Evolutionary conservation across 306 rosid genomes (phyloP), one percentile per base, ranked within the genome.

Genomic region (Dalbergia cochinchinensis): DNA sequence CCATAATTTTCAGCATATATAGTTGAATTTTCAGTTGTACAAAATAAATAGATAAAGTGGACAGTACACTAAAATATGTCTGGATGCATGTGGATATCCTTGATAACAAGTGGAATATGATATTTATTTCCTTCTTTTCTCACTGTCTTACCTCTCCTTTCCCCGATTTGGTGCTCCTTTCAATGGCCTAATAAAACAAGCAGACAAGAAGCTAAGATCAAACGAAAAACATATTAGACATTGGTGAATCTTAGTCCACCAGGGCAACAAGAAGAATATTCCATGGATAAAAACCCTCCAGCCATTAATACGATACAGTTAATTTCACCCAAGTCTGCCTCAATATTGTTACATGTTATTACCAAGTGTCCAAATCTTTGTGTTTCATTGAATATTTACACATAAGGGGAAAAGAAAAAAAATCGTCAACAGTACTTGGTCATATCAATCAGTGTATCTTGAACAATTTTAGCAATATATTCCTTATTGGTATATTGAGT

Each of bases 181-280:
- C 0, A 5, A n/a, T 14, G 9, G 55, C 26, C 4, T 15, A 31
- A 65, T 33, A 14, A 34, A 63, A 35, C 4, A 13, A 13, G 15
- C 18, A 15, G 44, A 70, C 13, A 50, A 78, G 7, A 60, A 45
- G 19, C 16, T 2, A 45, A 13, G 33, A 26, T 33, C 54, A 9
- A 8, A 20, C 20, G 42, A 35, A 19, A 48, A 69, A 51, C 51
- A 63, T 33, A 51, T 42, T 44, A 62, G 50, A 19, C 31, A 45
- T 10, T 47, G 51, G 42, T 37, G 71, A 72, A 66, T 83, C 63
- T 50, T 11, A 53, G 66, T 58, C 12, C 18, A 16, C 19, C 78
- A 13, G 50, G 59, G 31, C 74, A 14, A 78, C 26, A 44, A 63
- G 78, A 58, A 68, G 50, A 76, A 85, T 82, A 78, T 82, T 85